phyloP scores from a whole-genome alignment of 805 yeast genomes.

The Teunomyces gatunensis region DNA sequence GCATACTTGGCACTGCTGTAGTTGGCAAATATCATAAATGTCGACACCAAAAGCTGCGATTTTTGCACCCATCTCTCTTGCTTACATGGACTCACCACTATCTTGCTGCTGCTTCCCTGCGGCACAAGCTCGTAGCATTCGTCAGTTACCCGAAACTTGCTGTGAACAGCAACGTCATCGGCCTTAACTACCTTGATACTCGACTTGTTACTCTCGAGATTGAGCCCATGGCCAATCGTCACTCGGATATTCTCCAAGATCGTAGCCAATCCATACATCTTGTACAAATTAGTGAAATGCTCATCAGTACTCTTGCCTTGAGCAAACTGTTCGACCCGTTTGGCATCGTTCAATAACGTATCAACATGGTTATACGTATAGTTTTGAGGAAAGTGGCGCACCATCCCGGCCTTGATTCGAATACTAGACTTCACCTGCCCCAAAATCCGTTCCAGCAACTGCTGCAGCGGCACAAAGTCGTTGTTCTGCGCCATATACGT shows the following conservation, averaged over 20 bases:
- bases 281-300: conserved; percentile 26
- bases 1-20: conserved; percentile 54
- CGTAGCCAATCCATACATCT: conserved; percentile 25
- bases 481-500: conserved; percentile 12
- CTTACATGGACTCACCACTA: conserved; percentile 11
- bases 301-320: conserved; percentile 9
- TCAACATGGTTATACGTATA: conserved; percentile 68
- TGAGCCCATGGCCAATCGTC: conserved; percentile 20
- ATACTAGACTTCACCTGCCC: conserved; percentile 16
- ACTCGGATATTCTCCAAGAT: conserved; percentile 23
- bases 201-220: conserved; percentile 14
- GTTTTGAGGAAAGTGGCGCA: conserved; percentile 29
- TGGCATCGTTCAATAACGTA: conserved; percentile 36
- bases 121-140: conserved; percentile 16
- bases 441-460: not conserved
- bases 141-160: conserved; percentile 3
- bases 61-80: conserved; percentile 27
- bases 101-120: conserved; percentile 9
- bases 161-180: not conserved
- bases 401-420: conserved; percentile 23
- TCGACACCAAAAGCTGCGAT: conserved; percentile 70
- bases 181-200: conserved; percentile 12
- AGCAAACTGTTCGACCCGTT: conserved; percentile 10
- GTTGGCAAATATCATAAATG: conserved; percentile 81
- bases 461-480: conserved; percentile 4